Conservation (phyloP, 768 basidiomycete species). For the Mycena epipterygia region DNA sequence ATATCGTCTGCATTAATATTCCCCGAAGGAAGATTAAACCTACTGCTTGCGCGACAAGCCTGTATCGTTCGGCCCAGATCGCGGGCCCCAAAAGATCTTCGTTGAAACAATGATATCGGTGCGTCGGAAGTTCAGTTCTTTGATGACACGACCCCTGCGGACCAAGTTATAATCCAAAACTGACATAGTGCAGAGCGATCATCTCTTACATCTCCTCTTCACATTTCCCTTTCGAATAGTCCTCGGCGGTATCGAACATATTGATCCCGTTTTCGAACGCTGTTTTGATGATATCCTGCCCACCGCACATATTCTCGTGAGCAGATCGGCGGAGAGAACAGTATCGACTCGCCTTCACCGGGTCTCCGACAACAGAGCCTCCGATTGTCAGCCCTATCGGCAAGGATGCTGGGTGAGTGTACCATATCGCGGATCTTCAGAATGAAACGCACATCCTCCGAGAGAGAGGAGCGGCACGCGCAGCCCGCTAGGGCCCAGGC, state of each 20-base stretch:
- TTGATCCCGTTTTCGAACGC: conserved; percentile 85
- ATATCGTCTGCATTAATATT: not conserved
- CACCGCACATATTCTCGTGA: not conserved
- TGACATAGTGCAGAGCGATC: not conserved
- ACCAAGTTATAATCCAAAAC: not conserved
- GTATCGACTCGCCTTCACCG: conserved; percentile 53
- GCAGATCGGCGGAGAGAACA: not conserved
- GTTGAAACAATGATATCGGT: conserved; percentile 82
- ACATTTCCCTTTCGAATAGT: conserved; percentile 73
- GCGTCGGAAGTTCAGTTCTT: conserved; percentile 76
- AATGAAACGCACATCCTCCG: conserved; percentile 27
- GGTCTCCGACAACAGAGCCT: conserved; percentile 64
- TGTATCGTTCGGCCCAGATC: conserved; percentile 68
- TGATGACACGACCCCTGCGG: conserved; percentile 77
- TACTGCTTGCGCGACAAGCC: conserved; percentile 74
- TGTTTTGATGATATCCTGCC: conserved; percentile 81
- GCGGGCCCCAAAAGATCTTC: conserved; percentile 83
- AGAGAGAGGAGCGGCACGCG: conserved; percentile 33
- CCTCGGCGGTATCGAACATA: conserved; percentile 81
- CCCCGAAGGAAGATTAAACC: conserved; percentile 36
- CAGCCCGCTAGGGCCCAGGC: conserved; percentile 30
- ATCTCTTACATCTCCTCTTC: conserved; percentile 77
- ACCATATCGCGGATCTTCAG: not conserved
- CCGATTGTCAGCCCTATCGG: conserved; percentile 32
- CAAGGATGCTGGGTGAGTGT: not conserved